phyloP scores from a whole-genome alignment of 371 early-diverging fungal genomes.

The Paraphysoderma sedebokerense region DNA sequence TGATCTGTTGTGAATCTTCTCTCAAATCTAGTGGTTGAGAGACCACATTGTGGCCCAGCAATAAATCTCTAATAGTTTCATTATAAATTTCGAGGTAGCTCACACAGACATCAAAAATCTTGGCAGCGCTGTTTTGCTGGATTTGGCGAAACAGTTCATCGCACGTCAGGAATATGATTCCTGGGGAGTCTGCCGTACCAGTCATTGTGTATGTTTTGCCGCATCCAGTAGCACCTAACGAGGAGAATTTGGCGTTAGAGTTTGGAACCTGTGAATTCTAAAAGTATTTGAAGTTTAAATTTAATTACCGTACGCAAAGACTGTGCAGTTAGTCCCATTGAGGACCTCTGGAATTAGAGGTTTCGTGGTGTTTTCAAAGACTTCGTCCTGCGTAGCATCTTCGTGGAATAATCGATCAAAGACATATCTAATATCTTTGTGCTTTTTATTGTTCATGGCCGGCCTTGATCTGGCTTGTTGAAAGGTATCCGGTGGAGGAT shows the following conservation, averaged over 20 bases:
- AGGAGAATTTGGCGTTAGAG: no score
- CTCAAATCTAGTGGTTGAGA: constrained; percentile 35
- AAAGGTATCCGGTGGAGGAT: constrained; percentile 41
- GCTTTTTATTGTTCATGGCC: no score
- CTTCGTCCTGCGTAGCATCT: constrained; percentile 26
- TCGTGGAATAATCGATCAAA: constrained; percentile 45
- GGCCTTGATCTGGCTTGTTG: no score
- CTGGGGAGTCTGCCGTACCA: constrained; percentile 43
- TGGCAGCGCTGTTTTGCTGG: constrained; percentile 21
- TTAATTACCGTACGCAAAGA: constrained; percentile 48
- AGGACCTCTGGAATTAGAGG: constrained; percentile 31
- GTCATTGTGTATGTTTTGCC: constrained; percentile 58
- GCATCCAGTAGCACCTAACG: constrained; percentile 47
- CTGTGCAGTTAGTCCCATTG: constrained; percentile 45
- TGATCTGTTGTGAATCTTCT: constrained; percentile 45
- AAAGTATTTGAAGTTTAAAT: neutral
- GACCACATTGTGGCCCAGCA: constrained; percentile 20
- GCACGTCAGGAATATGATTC: constrained; percentile 54
- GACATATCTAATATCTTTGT: constrained; percentile 22
- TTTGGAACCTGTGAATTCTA: no score
- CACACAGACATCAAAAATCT: constrained; percentile 29
- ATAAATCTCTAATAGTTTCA: constrained; percentile 85
- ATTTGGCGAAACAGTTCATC: constrained; percentile 49
- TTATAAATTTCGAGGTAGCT: constrained; percentile 93
- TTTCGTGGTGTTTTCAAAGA: constrained; percentile 31